Conservation (phyloP, 345 rosid species). For the Passiflora organensis region DNA sequence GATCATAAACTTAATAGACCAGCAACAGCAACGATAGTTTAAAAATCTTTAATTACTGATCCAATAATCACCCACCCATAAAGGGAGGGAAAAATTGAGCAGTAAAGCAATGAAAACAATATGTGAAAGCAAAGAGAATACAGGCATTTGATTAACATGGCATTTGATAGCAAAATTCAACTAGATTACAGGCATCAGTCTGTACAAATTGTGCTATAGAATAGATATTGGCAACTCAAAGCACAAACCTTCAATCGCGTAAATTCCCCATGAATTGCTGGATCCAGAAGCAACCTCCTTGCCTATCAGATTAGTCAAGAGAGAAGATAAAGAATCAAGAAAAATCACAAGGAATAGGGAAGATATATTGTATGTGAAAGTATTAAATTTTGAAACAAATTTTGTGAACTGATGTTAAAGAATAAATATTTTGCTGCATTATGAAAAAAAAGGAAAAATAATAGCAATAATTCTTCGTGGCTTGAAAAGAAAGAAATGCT, state of each 20-base stretch:
- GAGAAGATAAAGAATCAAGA: not conserved
- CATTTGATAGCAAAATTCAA: not conserved
- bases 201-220: not conserved
- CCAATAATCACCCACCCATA: too few species aligned
- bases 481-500: not conserved
- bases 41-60: too few species aligned
- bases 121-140: not conserved
- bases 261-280: conserved; percentile 95
- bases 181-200: not conserved
- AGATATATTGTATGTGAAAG: too few species aligned
- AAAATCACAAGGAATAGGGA: not conserved
- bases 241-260: conserved; percentile 76
- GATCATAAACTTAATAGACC: not conserved
- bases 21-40: too few species aligned
- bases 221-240: conserved; percentile 2
- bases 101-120: not conserved
- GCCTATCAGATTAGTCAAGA: conserved; percentile 48
- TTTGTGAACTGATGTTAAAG: too few species aligned
- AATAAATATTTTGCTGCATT: not conserved
- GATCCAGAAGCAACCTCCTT: conserved; percentile 87
- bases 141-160: not conserved
- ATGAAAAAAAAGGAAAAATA: not conserved
- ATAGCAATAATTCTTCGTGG: not conserved
- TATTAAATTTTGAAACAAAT: too few species aligned
- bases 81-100: too few species aligned